phyloP scores from a whole-genome alignment of 2,329 filamentous ascomycete species.

The Ophiostoma ulmi region DNA sequence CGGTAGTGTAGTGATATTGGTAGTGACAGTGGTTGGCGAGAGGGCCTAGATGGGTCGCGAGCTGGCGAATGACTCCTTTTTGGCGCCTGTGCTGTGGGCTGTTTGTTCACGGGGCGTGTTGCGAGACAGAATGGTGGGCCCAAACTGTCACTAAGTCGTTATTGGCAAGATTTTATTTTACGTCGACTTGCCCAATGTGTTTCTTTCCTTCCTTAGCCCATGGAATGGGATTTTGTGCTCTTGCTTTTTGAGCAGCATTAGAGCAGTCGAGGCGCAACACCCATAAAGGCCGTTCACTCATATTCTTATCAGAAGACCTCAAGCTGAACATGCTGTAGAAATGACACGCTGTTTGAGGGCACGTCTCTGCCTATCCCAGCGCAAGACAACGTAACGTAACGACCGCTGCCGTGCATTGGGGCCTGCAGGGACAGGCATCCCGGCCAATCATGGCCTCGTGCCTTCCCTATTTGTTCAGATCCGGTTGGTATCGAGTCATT shows the following conservation, averaged over 20 bases:
- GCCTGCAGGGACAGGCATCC: slow-evolving; percentile 12
- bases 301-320: not conserved
- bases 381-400: slow-evolving; percentile 24
- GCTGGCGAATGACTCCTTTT: slow-evolving; percentile 18
- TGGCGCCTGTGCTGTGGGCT: slow-evolving; percentile 10
- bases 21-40: not conserved
- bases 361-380: slow-evolving; percentile 2
- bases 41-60: slow-evolving; percentile 10
- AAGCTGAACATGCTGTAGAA: not conserved
- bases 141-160: slow-evolving; percentile 3
- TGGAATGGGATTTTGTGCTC: not conserved
- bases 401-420: slow-evolving; percentile 17
- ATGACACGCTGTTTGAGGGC: not conserved
- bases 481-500: slow-evolving; percentile 6
- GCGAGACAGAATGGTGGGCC: slow-evolving; percentile 12
- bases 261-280: not conserved
- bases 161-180: not conserved
- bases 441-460: slow-evolving; percentile 19
- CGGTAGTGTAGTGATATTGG: not conserved
- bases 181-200: not conserved
- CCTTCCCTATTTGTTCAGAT: slow-evolving; percentile 4
- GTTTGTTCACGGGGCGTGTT: slow-evolving; percentile 16
- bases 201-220: not conserved
- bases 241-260: not conserved
- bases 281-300: no score